Evolutionary conservation across 805 yeast genomes (phyloP).

Genomic region (Nakazawaea laoshanensis): DNA sequence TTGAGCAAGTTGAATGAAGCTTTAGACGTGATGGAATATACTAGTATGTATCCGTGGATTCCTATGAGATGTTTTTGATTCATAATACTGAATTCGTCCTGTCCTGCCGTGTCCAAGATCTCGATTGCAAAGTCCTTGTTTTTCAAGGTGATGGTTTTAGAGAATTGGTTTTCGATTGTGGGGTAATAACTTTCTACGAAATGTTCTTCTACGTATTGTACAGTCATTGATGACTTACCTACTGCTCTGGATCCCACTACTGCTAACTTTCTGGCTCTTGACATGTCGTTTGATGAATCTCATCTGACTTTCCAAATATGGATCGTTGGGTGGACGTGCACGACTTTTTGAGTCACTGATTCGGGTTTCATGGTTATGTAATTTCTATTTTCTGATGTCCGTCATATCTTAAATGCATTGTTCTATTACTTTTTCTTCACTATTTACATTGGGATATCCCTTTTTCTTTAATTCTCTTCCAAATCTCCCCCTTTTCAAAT

Average conservation of each 20-base stretch:
- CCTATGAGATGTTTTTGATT: conserved; percentile 74
- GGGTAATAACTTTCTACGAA: conserved; percentile 88
- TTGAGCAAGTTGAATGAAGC: conserved; percentile 71
- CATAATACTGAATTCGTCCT: conserved; percentile 79
- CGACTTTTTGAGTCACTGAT: too few species aligned
- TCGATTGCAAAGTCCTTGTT: conserved; percentile 76
- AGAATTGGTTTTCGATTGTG: conserved; percentile 80
- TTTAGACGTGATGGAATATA: conserved; percentile 74
- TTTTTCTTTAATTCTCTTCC: too few species aligned
- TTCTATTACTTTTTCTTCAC: too few species aligned
- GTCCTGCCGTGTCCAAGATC: conserved; percentile 89
- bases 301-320: too few species aligned
- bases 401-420: too few species aligned
- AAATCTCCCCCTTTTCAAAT: too few species aligned
- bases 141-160: conserved; percentile 58
- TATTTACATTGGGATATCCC: too few species aligned
- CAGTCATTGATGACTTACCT: conserved; percentile 80
- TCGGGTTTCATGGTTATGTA: too few species aligned
- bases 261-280: conserved; percentile 65
- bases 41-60: conserved; percentile 74
- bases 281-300: too few species aligned
- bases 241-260: conserved; percentile 85
- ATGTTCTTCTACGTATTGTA: conserved; percentile 79
- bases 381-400: too few species aligned
- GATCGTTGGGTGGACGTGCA: too few species aligned